Conservation (phyloP, 805 yeast species). For the Lipomyces lipofer region DNA sequence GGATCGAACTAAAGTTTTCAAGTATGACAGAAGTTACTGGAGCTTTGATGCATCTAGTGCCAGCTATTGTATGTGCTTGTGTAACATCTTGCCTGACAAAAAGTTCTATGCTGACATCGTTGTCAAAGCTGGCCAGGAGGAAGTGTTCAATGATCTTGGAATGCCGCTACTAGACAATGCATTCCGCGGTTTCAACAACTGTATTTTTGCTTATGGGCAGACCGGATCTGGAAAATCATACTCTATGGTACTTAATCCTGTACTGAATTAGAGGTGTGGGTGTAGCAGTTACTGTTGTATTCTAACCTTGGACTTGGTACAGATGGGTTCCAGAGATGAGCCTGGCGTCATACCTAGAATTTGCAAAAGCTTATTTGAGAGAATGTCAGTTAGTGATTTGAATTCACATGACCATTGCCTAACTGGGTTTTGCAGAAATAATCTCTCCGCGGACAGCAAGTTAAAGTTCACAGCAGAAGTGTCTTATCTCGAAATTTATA, state of each 20-base stretch:
- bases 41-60: conserved; percentile 33
- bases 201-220: conserved; percentile 78
- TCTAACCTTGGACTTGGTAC: background rate
- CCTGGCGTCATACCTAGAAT: conserved; percentile 69
- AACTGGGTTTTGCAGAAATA: too few relatives aligned
- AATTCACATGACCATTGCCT: too few relatives aligned
- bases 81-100: background rate
- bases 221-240: conserved; percentile 83
- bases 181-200: conserved; percentile 68
- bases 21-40: conserved; percentile 19
- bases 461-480: conserved; percentile 49
- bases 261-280: background rate
- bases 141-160: conserved; percentile 58
- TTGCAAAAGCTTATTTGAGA: conserved; percentile 54
- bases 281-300: conserved; percentile 43
- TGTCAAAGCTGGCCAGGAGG: conserved; percentile 48
- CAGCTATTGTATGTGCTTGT: conserved; percentile 43
- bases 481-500: conserved; percentile 74
- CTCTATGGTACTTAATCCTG: conserved; percentile 62
- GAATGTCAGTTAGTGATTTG: conserved; percentile 33
- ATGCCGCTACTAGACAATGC: conserved; percentile 61
- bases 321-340: conserved; percentile 51
- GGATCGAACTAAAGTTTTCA: conserved; percentile 25
- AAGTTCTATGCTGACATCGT: background rate
- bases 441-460: conserved; percentile 16